Evolutionary conservation across 805 yeast genomes (phyloP).

Genomic region (Teunomyces atbi): DNA sequence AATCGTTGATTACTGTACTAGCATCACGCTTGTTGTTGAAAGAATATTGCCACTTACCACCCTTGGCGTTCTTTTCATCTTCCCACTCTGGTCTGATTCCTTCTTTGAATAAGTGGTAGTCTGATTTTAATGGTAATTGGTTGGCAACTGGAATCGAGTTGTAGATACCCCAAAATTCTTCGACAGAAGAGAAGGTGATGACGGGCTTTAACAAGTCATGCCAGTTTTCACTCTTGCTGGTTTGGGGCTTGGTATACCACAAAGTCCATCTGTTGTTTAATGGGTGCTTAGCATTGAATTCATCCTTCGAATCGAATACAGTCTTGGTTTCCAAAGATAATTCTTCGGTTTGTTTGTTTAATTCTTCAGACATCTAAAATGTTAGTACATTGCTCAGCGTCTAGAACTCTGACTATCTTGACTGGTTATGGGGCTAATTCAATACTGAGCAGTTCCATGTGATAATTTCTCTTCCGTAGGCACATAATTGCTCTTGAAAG

Average conservation of each 20-base stretch:
- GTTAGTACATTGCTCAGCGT: slow-evolving; percentile 9
- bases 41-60: slow-evolving; percentile 85
- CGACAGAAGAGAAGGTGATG: slow-evolving; percentile 89
- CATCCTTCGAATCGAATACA: slow-evolving; percentile 58
- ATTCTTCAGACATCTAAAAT: slow-evolving; percentile 42
- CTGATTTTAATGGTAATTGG: slow-evolving; percentile 88
- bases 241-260: slow-evolving; percentile 96
- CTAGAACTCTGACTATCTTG: not conserved
- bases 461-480: no score
- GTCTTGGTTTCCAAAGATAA: slow-evolving; percentile 46
- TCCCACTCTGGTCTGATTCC: slow-evolving; percentile 99
- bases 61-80: slow-evolving; percentile 79
- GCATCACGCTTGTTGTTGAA: slow-evolving; percentile 66
- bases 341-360: slow-evolving; percentile 43
- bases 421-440: not conserved
- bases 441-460: no score
- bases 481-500: no score
- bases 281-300: slow-evolving; percentile 81
- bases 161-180: slow-evolving; percentile 98
- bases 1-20: slow-evolving; percentile 68
- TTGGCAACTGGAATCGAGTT: slow-evolving; percentile 90
- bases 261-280: slow-evolving; percentile 89
- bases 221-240: slow-evolving; percentile 81
- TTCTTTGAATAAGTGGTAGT: slow-evolving; percentile 91
- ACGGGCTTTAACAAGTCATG: slow-evolving; percentile 89